phyloP scores from a whole-genome alignment of 495 filamentous ascomycete genomes.

The Aspergillus indologenus region DNA sequence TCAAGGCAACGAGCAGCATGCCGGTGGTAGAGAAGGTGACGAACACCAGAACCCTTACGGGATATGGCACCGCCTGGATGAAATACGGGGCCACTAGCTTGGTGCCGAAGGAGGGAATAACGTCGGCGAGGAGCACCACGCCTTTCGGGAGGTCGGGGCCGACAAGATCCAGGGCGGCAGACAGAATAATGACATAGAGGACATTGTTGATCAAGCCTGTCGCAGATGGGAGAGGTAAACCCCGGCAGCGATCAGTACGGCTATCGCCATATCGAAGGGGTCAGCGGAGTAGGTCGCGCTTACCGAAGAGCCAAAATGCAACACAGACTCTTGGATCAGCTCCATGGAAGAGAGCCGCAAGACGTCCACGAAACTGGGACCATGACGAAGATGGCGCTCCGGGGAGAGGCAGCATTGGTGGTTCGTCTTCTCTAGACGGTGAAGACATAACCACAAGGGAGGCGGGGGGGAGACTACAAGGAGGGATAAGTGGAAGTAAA shows the following conservation, averaged over 20 bases:
- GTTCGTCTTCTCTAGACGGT: slow-evolving; percentile 19
- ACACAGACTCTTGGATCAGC: slow-evolving; percentile 69
- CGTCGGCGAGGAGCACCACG: slow-evolving; percentile 87
- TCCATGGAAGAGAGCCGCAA: slow-evolving; percentile 60
- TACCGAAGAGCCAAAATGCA: slow-evolving; percentile 94
- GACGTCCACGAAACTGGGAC: slow-evolving; percentile 61
- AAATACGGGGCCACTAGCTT: slow-evolving; percentile 92
- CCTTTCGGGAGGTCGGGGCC: slow-evolving; percentile 81
- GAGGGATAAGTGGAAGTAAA: not conserved
- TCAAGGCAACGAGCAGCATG: slow-evolving; percentile 85
- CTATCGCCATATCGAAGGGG: not conserved
- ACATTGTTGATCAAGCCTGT: slow-evolving; percentile 95
- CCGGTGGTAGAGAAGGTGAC: slow-evolving; percentile 68
- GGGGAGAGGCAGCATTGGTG: slow-evolving; percentile 61
- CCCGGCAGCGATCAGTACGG: not conserved
- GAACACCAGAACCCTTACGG: slow-evolving; percentile 67
- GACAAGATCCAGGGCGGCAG: slow-evolving; percentile 93
- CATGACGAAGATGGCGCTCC: slow-evolving; percentile 73
- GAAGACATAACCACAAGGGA: slow-evolving; percentile 18
- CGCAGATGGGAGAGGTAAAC: not conserved
- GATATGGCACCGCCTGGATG: slow-evolving; percentile 82
- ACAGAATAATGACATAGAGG: slow-evolving; percentile 94
- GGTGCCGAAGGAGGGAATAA: slow-evolving; percentile 81
- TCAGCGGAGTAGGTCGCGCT: slow-evolving; percentile 17
- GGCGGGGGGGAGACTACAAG: slow-evolving; percentile 18